A percentile compares a stretch with the other conserved stretches of the same genome.
phyloP scores from a whole-genome alignment of 2,329 filamentous ascomycete species.

The Lachnellula hyalina region DNA sequence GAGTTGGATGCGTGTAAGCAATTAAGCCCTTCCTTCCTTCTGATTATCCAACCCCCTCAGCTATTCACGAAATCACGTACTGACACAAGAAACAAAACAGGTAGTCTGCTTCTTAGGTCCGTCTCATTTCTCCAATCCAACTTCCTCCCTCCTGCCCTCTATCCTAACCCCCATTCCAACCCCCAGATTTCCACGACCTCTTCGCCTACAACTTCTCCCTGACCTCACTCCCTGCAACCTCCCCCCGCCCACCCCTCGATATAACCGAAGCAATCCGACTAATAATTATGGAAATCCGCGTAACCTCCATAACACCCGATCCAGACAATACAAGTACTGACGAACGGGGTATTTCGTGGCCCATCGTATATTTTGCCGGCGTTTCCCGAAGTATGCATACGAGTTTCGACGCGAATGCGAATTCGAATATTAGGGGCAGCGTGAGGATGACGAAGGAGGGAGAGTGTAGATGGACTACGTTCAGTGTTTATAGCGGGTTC shows the following conservation, averaged over 20 bases:
- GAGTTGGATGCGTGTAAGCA: constrained; percentile 60
- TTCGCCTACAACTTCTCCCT: constrained; percentile 63
- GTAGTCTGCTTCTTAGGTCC: constrained; percentile 41
- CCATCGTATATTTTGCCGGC: background rate
- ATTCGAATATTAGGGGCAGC: constrained; percentile 58
- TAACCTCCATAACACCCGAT: constrained; percentile 53
- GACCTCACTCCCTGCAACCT: constrained; percentile 36
- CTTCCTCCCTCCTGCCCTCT: no score
- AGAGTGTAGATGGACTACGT: constrained; percentile 69
- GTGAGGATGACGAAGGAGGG: constrained; percentile 63
- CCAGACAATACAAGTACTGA: constrained; percentile 41
- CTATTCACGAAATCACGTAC: no score
- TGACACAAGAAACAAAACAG: constrained; percentile 15
- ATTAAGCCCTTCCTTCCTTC: background rate
- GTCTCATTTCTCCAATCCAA: background rate
- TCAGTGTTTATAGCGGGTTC: constrained; percentile 53
- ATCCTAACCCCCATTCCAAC: constrained; percentile 23
- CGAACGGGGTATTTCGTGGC: background rate
- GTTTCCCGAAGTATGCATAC: constrained; percentile 43
- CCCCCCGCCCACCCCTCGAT: constrained; percentile 48
- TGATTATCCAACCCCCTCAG: background rate
- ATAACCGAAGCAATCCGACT: constrained; percentile 64
- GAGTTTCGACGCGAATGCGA: constrained; percentile 62
- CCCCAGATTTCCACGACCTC: constrained; percentile 64
- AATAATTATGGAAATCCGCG: constrained; percentile 61